These are phyloP conservation scores for Puccinellia tenuiflora DNA, from an alignment of 176 grass and related monocot genomes.

Conservation along the genomic window DNA sequence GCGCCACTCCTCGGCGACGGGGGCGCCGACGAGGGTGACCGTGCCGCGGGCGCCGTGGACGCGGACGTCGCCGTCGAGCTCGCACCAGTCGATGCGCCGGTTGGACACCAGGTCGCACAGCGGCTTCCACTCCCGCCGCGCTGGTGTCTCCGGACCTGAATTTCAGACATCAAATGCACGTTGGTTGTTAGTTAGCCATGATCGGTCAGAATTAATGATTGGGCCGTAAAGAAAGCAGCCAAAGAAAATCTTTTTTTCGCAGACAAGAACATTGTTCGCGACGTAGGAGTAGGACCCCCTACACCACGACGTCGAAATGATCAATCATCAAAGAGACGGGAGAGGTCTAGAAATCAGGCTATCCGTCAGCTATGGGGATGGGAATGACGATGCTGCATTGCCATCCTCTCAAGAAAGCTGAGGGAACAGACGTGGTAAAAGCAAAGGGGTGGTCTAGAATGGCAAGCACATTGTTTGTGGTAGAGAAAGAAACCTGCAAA, in stretches of 20 bases:
- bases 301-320: no score
- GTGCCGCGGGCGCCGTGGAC: constrained; percentile 39
- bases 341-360: constrained; percentile 11
- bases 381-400: constrained; percentile 10
- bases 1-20: constrained; percentile 45
- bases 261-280: neutral
- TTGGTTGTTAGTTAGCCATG: neutral
- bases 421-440: neutral
- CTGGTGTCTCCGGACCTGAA: constrained; percentile 10
- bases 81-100: constrained; percentile 73
- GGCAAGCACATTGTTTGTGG: constrained; percentile 21
- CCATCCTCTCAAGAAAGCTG: constrained; percentile 38
- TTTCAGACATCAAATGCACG: constrained; percentile 7
- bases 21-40: constrained; percentile 35
- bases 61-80: constrained; percentile 71
- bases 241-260: neutral
- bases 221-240: neutral
- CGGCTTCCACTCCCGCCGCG: constrained; percentile 46
- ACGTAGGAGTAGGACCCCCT: neutral
- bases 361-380: constrained; percentile 3
- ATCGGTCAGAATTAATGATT: neutral
- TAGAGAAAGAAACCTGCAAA: neutral
- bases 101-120: constrained; percentile 65
- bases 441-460: constrained; percentile 20
- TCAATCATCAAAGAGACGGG: no score